Evolutionary conservation across 257 asterid genomes (phyloP), one percentile per base, ranked within the genome.

Genomic region (Primulina huaijiensis): DNA sequence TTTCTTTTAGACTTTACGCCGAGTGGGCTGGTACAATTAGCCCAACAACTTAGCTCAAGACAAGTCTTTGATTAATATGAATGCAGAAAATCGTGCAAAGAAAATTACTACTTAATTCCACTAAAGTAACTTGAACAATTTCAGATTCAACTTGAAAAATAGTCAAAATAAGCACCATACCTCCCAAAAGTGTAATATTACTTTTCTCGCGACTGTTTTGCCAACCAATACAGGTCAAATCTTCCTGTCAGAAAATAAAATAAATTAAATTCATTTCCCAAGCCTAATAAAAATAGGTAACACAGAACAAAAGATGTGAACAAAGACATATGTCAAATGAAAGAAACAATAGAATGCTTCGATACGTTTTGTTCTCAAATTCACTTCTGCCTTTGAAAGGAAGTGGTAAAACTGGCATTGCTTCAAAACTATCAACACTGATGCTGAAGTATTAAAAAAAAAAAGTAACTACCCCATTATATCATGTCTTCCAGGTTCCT

Each of bases 121-220:
- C 14, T 8, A 29, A 31, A 60, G 40, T 33, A 68, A 52, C 46
- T 40, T 56, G 40, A 25, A 75, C 3, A 60, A 67, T 27, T 61
- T 46, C 60, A 37, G 56, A 46, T 34, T 30, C 60, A 72, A 38
- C 20, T 40, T 29, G 33, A 5, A 33, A 58, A 66, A 57, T 21
- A 65, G 73, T 55, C 29, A 40, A 77, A 61, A 75, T 64, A 62
- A 69, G 66, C 61, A 70, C 37, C 80, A 46, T 78, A 93, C 98
- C 98, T 87, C 98, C 98, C 69, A 93, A 82, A 73, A 93, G 85
- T 17, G 98, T 93, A 60, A 87, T 78, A 73, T 93, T 93, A 83
- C 58, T 80, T 80, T 80, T 88, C 69, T 93, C 98, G 43, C 92
- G 90, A 72, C 97, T 93, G 80, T 86, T 93, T 84, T 93, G 98